Conservation (phyloP, 768 basidiomycete species). For the Collybiopsis confluens region DNA sequence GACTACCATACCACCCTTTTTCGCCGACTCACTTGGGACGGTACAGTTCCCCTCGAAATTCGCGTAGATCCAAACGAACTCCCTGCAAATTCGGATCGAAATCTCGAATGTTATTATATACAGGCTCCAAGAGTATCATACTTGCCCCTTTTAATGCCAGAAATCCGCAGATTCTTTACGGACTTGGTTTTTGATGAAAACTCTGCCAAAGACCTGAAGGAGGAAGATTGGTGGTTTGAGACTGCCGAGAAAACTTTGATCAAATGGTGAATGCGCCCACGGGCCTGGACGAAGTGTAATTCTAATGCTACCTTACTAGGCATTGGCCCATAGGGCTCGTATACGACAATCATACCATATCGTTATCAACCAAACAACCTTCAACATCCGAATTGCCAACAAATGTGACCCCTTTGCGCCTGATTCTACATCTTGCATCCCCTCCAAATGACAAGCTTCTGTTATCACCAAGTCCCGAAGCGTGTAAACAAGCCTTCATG, state of each 20-base stretch:
- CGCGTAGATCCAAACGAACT: slow-evolving; percentile 86
- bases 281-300: background rate
- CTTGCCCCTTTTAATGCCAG: slow-evolving; percentile 85
- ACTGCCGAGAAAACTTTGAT: slow-evolving; percentile 75
- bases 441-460: slow-evolving; percentile 86
- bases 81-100: slow-evolving; percentile 85
- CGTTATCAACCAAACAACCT: slow-evolving; percentile 46
- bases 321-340: slow-evolving; percentile 97
- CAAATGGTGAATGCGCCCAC: slow-evolving; percentile 66
- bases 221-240: slow-evolving; percentile 98
- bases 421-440: slow-evolving; percentile 82
- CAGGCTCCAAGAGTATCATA: slow-evolving; percentile 92
- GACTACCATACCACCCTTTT: slow-evolving; percentile 75
- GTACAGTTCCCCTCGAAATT: slow-evolving; percentile 85
- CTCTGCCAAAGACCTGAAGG: slow-evolving; percentile 68
- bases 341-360: slow-evolving; percentile 79
- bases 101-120: slow-evolving; percentile 84
- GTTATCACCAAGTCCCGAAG: slow-evolving; percentile 72
- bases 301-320: slow-evolving; percentile 43
- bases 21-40: slow-evolving; percentile 86
- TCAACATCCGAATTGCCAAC: slow-evolving; percentile 36
- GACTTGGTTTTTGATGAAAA: slow-evolving; percentile 91
- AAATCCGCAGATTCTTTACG: slow-evolving; percentile 83
- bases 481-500: slow-evolving; percentile 93
- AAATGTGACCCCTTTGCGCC: slow-evolving; percentile 57